Percentiles rank a stretch among this genome's conserved stretches.
phyloP scores from a whole-genome alignment of 2,329 filamentous ascomycete genomes.

The Dissoconium aciculare region DNA sequence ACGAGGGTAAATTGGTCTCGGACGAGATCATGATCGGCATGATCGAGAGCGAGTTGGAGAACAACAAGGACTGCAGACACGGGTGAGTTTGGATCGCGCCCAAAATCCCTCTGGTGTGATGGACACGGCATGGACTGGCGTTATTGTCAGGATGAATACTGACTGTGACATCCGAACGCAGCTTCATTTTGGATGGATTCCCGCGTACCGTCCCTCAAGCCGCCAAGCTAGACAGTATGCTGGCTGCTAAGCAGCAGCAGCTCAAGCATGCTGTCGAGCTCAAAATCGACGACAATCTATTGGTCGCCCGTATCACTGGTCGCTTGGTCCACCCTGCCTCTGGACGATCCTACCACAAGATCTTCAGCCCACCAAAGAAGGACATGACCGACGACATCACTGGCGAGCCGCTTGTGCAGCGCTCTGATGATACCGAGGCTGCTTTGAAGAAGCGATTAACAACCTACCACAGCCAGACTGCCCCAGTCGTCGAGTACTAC shows the following conservation, averaged over 20 bases:
- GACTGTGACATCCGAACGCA: conserved; percentile 25
- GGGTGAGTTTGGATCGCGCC: conserved; percentile 47
- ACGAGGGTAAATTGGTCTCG: conserved; percentile 89
- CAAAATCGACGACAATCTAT: conserved; percentile 84
- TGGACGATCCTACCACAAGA: conserved; percentile 91
- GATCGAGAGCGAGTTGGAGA: conserved; percentile 94
- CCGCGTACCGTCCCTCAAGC: conserved; percentile 92
- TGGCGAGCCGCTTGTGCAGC: conserved; percentile 89
- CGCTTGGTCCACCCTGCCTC: conserved; percentile 91
- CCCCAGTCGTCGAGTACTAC: conserved; percentile 90
- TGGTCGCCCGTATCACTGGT: conserved; percentile 92
- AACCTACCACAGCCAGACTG: conserved; percentile 89
- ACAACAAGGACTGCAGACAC: conserved; percentile 89
- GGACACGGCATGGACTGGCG: conserved; percentile 2
- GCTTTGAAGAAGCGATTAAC: conserved; percentile 86
- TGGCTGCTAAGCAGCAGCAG: conserved; percentile 58
- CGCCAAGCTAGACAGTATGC: conserved; percentile 87
- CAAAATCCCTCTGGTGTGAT: background rate
- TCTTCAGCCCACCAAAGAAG: conserved; percentile 95
- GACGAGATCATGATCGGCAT: conserved; percentile 99
- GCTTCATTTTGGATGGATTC: conserved; percentile 98
- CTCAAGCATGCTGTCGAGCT: conserved; percentile 94
- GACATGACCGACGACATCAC: conserved; percentile 93
- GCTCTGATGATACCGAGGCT: conserved; percentile 91
- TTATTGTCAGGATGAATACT: background rate